phyloP scores from a whole-genome alignment of 1,139 yeast species.

The Pichia sp. region DNA sequence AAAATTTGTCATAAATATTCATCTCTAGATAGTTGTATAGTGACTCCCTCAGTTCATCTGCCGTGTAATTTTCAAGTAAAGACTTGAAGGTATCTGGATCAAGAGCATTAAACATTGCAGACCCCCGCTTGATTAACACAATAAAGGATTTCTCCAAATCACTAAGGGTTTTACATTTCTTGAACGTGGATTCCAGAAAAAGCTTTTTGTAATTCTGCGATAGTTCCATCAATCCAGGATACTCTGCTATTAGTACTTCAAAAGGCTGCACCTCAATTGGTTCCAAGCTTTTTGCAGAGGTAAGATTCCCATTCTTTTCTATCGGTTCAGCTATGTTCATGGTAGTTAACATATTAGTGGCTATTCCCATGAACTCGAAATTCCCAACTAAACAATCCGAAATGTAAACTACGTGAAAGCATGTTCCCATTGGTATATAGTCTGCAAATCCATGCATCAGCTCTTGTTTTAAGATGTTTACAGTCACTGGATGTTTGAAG shows the following conservation, averaged over 20 bases:
- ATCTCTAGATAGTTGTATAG: constrained; percentile 69
- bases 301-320: not conserved
- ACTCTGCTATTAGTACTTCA: constrained; percentile 1
- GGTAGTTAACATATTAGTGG: constrained; percentile 4
- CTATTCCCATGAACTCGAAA: constrained; percentile 20
- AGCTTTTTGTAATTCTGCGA: constrained; percentile 7
- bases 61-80: constrained; percentile 34
- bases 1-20: constrained; percentile 59
- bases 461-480: constrained; percentile 40
- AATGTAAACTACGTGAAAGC: constrained; percentile 49
- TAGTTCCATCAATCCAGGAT: not conserved
- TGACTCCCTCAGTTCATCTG: constrained; percentile 49
- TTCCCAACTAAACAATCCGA: constrained; percentile 48
- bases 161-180: constrained; percentile 31
- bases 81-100: constrained; percentile 16
- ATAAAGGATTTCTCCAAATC: constrained; percentile 35
- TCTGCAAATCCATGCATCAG: constrained; percentile 27
- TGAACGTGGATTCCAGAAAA: constrained; percentile 13
- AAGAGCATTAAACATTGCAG: constrained; percentile 34
- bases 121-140: constrained; percentile 37
- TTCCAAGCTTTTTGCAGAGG: not conserved
- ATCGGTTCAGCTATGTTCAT: not conserved
- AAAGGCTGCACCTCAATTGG: not conserved
- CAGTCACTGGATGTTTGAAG: constrained; percentile 45
- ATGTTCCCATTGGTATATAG: constrained; percentile 43